A percentile compares a stretch with the other conserved stretches of the same genome.
Conservation (phyloP, 2,329 filamentous ascomycete species). For the Exophiala xenobiotica region DNA sequence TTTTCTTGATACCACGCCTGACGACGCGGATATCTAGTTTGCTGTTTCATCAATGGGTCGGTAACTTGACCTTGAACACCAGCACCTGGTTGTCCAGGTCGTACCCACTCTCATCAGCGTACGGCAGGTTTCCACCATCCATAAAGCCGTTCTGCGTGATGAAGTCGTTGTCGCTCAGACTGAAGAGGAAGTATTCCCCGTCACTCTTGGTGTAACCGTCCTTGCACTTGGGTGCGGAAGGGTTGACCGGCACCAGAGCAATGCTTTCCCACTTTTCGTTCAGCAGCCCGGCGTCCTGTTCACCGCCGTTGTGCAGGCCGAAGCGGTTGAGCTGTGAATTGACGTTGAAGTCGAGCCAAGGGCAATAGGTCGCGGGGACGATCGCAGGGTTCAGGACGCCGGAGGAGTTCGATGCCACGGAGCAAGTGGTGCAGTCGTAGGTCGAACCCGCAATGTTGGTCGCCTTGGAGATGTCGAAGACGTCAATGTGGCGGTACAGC, state of each 20-base stretch:
- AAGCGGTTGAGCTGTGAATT: constrained; percentile 65
- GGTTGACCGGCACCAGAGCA: constrained; percentile 60
- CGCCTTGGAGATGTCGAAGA: constrained; percentile 63
- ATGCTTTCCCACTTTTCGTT: constrained; percentile 79
- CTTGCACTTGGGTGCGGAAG: constrained; percentile 28
- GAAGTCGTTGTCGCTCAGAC: constrained; percentile 71
- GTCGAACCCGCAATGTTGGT: constrained; percentile 58
- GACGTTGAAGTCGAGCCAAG: constrained; percentile 68
- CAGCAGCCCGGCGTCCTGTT: constrained; percentile 57
- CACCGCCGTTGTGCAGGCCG: constrained; percentile 66
- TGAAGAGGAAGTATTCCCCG: constrained; percentile 67
- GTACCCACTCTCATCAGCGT: constrained; percentile 58
- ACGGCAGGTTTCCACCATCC: constrained; percentile 58
- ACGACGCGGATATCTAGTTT: too few relatives aligned
- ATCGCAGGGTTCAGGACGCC: constrained; percentile 58
- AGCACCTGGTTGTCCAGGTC: constrained; percentile 62
- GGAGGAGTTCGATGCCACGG: constrained; percentile 46
- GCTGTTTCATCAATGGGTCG: too few relatives aligned
- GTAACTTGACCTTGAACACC: constrained; percentile 55
- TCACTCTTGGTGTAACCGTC: constrained; percentile 34
- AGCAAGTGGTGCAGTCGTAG: constrained; percentile 40
- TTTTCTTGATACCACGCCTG: too few relatives aligned
- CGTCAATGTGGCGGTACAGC: constrained; percentile 66
- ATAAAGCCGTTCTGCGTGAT: constrained; percentile 66
- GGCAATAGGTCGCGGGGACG: constrained; percentile 61